phyloP scores from a whole-genome alignment of 345 rosid species.

The Anastatica hierochuntica region DNA sequence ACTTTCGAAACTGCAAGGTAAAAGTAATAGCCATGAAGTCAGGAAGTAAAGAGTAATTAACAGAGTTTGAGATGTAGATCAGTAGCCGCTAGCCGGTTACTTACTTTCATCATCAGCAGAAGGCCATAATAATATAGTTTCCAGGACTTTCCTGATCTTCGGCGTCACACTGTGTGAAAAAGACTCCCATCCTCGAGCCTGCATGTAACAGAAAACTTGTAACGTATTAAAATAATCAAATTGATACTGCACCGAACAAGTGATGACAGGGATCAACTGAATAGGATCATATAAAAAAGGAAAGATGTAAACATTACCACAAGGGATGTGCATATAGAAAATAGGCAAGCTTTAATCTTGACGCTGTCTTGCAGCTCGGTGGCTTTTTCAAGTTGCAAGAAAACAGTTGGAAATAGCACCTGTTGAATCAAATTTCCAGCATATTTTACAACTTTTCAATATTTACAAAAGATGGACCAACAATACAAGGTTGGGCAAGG shows the following conservation, averaged over 20 bases:
- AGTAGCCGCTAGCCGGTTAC: conserved; percentile 2
- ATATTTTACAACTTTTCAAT: conserved; percentile 6
- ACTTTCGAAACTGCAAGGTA: conserved; percentile 63
- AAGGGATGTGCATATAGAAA: conserved; percentile 73
- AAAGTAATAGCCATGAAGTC: conserved; percentile 4
- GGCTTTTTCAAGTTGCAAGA: conserved; percentile 40
- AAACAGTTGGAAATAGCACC: conserved; percentile 69
- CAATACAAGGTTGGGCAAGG: conserved; percentile 6
- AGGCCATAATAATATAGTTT: conserved; percentile 64
- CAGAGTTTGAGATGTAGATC: conserved; percentile 2
- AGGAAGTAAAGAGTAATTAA: background rate
- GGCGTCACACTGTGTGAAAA: conserved; percentile 37
- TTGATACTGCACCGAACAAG: conserved; percentile 6
- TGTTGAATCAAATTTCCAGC: conserved; percentile 20
- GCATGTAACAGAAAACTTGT: conserved; percentile 15
- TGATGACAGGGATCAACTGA: background rate
- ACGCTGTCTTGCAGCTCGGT: conserved; percentile 33
- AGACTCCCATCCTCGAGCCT: conserved; percentile 62
- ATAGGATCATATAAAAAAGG: background rate
- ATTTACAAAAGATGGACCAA: background rate
- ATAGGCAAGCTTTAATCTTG: conserved; percentile 71
- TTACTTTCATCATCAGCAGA: conserved; percentile 70
- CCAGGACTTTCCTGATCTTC: conserved; percentile 42
- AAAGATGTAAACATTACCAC: conserved; percentile 41
- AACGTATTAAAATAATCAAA: conserved; percentile 3